These are phyloP conservation scores for Aspergillus calidoustus DNA, from an alignment of 2,329 filamentous ascomycete genomes.

Conservation along the genomic window DNA sequence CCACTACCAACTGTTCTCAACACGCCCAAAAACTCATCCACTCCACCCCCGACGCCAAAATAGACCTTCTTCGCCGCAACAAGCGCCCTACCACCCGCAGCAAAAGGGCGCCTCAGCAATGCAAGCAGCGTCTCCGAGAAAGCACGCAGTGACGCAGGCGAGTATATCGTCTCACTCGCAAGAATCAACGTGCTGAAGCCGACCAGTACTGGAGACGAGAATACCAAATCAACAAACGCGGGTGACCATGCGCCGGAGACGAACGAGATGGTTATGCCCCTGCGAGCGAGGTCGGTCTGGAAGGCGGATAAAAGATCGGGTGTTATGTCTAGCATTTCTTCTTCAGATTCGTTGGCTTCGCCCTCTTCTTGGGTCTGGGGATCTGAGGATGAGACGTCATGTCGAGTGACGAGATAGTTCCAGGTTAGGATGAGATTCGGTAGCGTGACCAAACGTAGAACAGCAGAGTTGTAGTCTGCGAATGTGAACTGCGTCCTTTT, in stretches of 20 bases:
- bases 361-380: constrained; percentile 1
- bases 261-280: constrained; percentile 56
- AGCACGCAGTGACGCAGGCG: constrained; percentile 55
- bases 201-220: constrained; percentile 36
- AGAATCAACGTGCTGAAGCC: constrained; percentile 55
- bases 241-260: constrained; percentile 65
- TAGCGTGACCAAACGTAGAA: constrained; percentile 63
- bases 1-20: constrained; percentile 32
- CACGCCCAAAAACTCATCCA: constrained; percentile 60
- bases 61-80: constrained; percentile 69
- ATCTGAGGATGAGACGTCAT: constrained; percentile 2
- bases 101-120: constrained; percentile 50
- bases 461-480: constrained; percentile 65
- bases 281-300: constrained; percentile 43
- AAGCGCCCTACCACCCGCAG: constrained; percentile 51
- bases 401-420: constrained; percentile 36
- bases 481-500: constrained; percentile 57
- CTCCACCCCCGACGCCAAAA: constrained; percentile 69
- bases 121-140: constrained; percentile 61
- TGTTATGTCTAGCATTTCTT: constrained; percentile 55
- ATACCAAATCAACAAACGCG: constrained; percentile 49
- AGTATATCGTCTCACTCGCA: constrained; percentile 69
- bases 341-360: constrained; percentile 27
- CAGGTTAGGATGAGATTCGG: constrained; percentile 65
- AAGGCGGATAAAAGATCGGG: constrained; percentile 54